Evolutionary conservation across 2,329 filamentous ascomycete species (phyloP).

Genomic region (Fusarium keratoplasticum): DNA sequence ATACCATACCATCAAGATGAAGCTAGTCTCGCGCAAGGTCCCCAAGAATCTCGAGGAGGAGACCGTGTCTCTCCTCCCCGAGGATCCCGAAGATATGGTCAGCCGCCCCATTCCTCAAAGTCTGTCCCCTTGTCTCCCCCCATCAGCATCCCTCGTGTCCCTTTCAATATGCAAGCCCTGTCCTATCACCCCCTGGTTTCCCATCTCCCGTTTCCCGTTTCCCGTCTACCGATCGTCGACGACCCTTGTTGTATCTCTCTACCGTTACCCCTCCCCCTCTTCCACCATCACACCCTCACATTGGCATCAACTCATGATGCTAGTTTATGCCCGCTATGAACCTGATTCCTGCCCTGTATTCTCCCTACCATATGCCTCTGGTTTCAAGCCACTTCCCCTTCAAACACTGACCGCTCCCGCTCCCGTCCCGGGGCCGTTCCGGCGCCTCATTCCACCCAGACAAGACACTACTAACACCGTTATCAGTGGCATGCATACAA

Average conservation of each 20-base stretch:
- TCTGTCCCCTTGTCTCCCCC: conserved; percentile 1
- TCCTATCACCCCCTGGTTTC: conserved; percentile 17
- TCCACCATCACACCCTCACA: conserved; percentile 26
- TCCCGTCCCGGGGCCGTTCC: conserved; percentile 1
- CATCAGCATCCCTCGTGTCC: neutral
- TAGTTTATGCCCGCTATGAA: conserved; percentile 1
- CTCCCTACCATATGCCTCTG: conserved; percentile 6
- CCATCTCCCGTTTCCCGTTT: conserved; percentile 16
- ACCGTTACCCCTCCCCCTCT: conserved; percentile 37
- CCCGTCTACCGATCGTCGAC: conserved; percentile 10
- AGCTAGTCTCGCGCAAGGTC: conserved; percentile 53
- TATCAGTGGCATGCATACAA: conserved; percentile 70
- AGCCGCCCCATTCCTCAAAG: conserved; percentile 24
- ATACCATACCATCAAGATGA: conserved; percentile 48
- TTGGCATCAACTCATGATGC: conserved; percentile 9
- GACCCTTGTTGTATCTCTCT: conserved; percentile 20
- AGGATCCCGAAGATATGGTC: conserved; percentile 62
- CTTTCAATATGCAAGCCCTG: conserved; percentile 1
- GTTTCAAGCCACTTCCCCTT: conserved; percentile 19
- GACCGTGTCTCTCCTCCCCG: conserved; percentile 56
- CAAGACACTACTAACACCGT: conserved; percentile 26
- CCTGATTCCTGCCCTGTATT: conserved; percentile 3
- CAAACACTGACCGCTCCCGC: conserved; percentile 3
- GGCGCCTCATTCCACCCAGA: conserved; percentile 17
- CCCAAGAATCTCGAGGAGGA: conserved; percentile 55